A percentile compares a stretch with the other conserved stretches of the same genome.
Evolutionary conservation across 345 rosid species (phyloP).

Genomic region (Garcia nutans): DNA sequence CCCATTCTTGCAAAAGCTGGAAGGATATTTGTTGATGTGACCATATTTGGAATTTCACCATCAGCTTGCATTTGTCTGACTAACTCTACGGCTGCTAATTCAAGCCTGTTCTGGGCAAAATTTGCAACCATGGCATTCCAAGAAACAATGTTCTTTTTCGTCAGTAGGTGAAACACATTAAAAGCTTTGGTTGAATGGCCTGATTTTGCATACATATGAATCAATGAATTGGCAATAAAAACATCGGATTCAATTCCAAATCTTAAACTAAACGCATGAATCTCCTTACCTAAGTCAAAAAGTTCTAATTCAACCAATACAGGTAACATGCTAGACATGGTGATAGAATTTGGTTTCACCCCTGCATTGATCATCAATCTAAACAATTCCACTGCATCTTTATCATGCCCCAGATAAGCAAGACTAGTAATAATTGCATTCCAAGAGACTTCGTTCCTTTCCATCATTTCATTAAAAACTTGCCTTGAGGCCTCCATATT

Average conservation of each 20-base stretch:
- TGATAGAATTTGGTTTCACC: constrained; percentile 36
- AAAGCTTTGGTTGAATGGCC: constrained; percentile 32
- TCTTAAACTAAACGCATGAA: constrained; percentile 47
- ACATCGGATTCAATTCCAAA: constrained; percentile 38
- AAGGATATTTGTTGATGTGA: constrained; percentile 45
- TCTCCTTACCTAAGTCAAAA: constrained; percentile 38
- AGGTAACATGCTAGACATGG: constrained; percentile 44
- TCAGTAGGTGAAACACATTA: constrained; percentile 28
- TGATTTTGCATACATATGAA: constrained; percentile 54
- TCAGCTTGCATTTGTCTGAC: constrained; percentile 43
- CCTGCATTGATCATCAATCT: constrained; percentile 36
- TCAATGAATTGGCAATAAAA: constrained; percentile 48
- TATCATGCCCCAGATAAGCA: constrained; percentile 28
- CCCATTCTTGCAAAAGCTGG: constrained; percentile 44
- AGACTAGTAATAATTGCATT: constrained; percentile 36
- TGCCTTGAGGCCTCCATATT: constrained; percentile 27
- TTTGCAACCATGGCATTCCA: constrained; percentile 62
- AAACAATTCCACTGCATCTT: constrained; percentile 39
- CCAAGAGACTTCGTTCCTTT: constrained; percentile 48
- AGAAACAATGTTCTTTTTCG: constrained; percentile 36
- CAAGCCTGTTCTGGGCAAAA: constrained; percentile 40
- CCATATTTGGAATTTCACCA: constrained; percentile 36
- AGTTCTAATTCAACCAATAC: constrained; percentile 38
- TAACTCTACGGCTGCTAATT: constrained; percentile 35
- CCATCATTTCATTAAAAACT: constrained; percentile 42